Conservation (phyloP, 176 grass and related monocot genomes). For the Triticum turgidum region DNA sequence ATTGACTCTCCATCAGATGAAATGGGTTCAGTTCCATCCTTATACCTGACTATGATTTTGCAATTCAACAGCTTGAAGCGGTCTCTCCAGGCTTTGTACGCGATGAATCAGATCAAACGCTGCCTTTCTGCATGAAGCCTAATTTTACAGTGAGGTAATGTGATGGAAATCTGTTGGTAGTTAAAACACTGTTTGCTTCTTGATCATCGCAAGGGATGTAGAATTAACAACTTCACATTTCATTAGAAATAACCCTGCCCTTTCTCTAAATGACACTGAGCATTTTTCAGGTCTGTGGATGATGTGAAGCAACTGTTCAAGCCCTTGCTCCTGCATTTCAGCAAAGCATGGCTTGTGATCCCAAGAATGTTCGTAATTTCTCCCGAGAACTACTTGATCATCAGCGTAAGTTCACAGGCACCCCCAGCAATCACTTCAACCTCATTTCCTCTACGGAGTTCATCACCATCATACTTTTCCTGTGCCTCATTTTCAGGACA, state of each 20-base stretch:
- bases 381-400: constrained; percentile 75
- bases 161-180: constrained; percentile 4
- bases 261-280: not conserved
- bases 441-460: not conserved
- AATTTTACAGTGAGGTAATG: constrained; percentile 78
- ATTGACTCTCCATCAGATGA: not conserved
- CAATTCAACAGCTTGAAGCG: constrained; percentile 54
- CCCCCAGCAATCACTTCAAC: not conserved
- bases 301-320: constrained; percentile 80
- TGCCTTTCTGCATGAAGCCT: constrained; percentile 80
- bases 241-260: not conserved
- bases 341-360: constrained; percentile 62
- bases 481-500: constrained; percentile 49
- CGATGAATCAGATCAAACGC: constrained; percentile 74
- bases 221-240: not conserved
- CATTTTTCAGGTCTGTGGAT: constrained; percentile 65
- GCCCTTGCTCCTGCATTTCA: constrained; percentile 68
- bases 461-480: not conserved
- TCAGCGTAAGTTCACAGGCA: constrained; percentile 56
- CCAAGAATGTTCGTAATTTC: constrained; percentile 58
- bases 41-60: not conserved
- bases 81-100: constrained; percentile 43
- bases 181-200: not conserved
- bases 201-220: not conserved
- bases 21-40: not conserved